phyloP scores from a whole-genome alignment of 805 yeast species.

The Yarrowia divulgata region DNA sequence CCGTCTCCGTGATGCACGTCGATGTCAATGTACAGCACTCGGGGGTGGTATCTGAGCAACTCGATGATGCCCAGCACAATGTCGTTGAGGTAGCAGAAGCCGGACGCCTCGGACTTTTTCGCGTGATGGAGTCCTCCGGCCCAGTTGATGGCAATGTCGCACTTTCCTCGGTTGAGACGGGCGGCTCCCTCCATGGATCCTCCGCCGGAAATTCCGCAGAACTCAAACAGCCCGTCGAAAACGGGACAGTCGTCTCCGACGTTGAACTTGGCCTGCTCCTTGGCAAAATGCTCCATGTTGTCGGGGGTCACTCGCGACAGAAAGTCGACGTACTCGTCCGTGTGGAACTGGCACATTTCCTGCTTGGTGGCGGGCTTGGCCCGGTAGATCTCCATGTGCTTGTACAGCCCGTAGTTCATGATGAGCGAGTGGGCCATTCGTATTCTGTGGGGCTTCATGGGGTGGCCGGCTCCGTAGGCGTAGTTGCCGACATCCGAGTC shows the following conservation, averaged over 20 bases:
- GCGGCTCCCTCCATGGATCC: slow-evolving; percentile 89
- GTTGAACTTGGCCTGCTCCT: slow-evolving; percentile 89
- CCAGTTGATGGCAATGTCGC: slow-evolving; percentile 95
- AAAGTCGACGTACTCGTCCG: slow-evolving; percentile 96
- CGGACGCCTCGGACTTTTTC: slow-evolving; percentile 90
- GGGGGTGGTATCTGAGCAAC: slow-evolving; percentile 83
- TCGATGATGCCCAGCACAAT: slow-evolving; percentile 89
- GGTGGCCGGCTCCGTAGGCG: slow-evolving; percentile 98
- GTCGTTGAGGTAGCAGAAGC: slow-evolving; percentile 94
- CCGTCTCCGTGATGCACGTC: slow-evolving; percentile 98
- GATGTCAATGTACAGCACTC: slow-evolving; percentile 91
- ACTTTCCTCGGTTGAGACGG: slow-evolving; percentile 80
- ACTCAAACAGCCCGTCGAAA: slow-evolving; percentile 93
- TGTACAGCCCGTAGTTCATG: slow-evolving; percentile 95
- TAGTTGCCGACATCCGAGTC: slow-evolving; percentile 91
- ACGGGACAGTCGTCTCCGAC: slow-evolving; percentile 98
- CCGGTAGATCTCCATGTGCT: slow-evolving; percentile 95
- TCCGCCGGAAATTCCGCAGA: slow-evolving; percentile 87
- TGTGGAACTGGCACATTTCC: slow-evolving; percentile 98
- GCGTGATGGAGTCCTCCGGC: slow-evolving; percentile 98
- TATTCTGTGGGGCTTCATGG: slow-evolving; percentile 98
- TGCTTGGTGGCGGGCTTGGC: slow-evolving; percentile 98
- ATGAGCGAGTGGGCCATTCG: slow-evolving; percentile 98
- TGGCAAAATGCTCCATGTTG: slow-evolving; percentile 82
- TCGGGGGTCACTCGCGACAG: slow-evolving; percentile 90